Evolutionary conservation across 306 rosid genomes (phyloP).

Genomic region (Prunus mume): DNA sequence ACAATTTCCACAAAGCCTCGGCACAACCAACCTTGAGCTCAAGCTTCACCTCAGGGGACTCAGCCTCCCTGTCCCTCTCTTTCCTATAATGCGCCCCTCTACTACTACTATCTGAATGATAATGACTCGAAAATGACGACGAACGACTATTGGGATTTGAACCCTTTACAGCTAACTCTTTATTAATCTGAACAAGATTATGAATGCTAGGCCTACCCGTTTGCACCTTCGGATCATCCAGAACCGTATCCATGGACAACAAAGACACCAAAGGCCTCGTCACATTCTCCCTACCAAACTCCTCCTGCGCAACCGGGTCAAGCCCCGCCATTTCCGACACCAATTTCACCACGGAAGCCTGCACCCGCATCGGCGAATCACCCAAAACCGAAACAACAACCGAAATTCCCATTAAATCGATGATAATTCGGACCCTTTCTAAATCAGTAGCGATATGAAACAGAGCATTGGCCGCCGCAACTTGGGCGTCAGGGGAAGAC

Average conservation of each 20-base stretch:
- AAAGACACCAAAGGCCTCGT: conserved; percentile 61
- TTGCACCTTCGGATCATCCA: conserved; percentile 49
- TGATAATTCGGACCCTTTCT: conserved; percentile 36
- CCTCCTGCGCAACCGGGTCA: conserved; percentile 48
- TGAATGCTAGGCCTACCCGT: conserved; percentile 48
- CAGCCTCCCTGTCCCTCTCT: conserved; percentile 61
- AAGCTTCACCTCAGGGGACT: conserved; percentile 53
- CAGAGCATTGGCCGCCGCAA: conserved; percentile 70
- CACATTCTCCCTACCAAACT: conserved; percentile 74
- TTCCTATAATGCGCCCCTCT: conserved; percentile 45
- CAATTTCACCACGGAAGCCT: conserved; percentile 53
- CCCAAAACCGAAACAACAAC: conserved; percentile 59
- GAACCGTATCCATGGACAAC: conserved; percentile 59
- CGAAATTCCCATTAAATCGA: conserved; percentile 46
- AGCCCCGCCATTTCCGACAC: conserved; percentile 67
- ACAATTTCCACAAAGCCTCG: conserved; percentile 80
- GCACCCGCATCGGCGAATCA: conserved; percentile 60
- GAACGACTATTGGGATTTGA: not conserved
- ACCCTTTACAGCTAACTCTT: conserved; percentile 24
- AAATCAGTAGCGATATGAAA: conserved; percentile 41
- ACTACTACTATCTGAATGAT: conserved; percentile 53
- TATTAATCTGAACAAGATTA: conserved; percentile 51
- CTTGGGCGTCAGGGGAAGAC: conserved; percentile 59
- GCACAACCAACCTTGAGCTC: conserved; percentile 62
- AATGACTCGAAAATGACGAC: conserved; percentile 29